Conservation (phyloP, 495 filamentous ascomycete genomes). For the Clavariopsis aquatica region DNA sequence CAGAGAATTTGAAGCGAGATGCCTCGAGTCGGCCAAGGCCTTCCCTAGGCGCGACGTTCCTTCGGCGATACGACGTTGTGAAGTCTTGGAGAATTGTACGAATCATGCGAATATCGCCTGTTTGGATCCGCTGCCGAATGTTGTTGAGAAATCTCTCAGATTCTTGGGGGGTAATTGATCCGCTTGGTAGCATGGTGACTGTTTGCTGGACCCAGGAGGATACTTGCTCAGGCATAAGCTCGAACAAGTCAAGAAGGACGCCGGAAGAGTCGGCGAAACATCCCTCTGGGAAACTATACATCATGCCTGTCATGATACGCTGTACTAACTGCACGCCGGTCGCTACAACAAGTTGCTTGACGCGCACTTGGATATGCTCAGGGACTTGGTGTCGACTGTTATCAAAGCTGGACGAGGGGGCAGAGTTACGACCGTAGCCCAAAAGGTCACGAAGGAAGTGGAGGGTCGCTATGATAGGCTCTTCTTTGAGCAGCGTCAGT, state of each 20-base stretch:
- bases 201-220: conserved; percentile 78
- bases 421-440: conserved; percentile 77
- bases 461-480: conserved; percentile 85
- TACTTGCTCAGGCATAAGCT: conserved; percentile 77
- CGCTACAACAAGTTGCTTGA: conserved; percentile 67
- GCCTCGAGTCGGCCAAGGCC: conserved; percentile 84
- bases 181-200: conserved; percentile 76
- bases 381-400: conserved; percentile 47
- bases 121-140: conserved; percentile 59
- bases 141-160: conserved; percentile 53
- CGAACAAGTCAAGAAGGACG: conserved; percentile 84
- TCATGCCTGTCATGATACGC: conserved; percentile 91
- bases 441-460: conserved; percentile 94
- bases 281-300: conserved; percentile 95
- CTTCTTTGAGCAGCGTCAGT: conserved; percentile 81
- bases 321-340: conserved; percentile 81
- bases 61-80: conserved; percentile 85
- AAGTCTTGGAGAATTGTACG: conserved; percentile 90
- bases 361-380: conserved; percentile 51
- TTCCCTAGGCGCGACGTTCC: conserved; percentile 93
- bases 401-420: conserved; percentile 69
- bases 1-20: conserved; percentile 74
- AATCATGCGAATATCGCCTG: conserved; percentile 77
- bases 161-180: conserved; percentile 66
- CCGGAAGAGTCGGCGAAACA: conserved; percentile 93